A percentile compares a stretch with the other conserved stretches of the same genome.
Evolutionary conservation across 371 early-diverging fungal genomes (phyloP).

Genomic region (Actinomucor elegans): DNA sequence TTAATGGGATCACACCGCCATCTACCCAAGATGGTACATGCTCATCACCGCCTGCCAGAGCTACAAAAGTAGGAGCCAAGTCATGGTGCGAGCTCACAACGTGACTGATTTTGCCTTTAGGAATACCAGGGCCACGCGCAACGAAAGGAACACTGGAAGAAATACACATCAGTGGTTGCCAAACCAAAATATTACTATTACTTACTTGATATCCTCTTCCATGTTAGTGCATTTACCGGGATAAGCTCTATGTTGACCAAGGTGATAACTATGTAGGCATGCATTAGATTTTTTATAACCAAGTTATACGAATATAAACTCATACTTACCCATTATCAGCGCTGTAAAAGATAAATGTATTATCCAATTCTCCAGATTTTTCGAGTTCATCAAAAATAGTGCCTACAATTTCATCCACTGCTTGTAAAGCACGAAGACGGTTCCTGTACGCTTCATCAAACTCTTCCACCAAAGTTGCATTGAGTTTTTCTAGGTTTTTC

Average conservation of each 20-base stretch:
- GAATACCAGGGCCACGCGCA: conserved; percentile 64
- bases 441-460: conserved; percentile 58
- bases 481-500: conserved; percentile 43
- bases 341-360: conserved; percentile 66
- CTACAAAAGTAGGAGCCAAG: conserved; percentile 60
- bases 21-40: conserved; percentile 50
- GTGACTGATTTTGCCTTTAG: conserved; percentile 41
- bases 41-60: conserved; percentile 47
- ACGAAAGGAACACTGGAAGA: conserved; percentile 56
- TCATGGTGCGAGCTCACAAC: conserved; percentile 60
- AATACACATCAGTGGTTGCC: not conserved
- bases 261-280: conserved; percentile 43
- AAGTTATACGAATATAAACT: not conserved
- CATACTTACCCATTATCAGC: conserved; percentile 58
- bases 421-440: conserved; percentile 62
- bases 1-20: conserved; percentile 56
- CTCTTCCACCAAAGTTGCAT: conserved; percentile 33
- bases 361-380: conserved; percentile 54
- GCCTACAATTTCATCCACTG: conserved; percentile 66
- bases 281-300: not conserved
- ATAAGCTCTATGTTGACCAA: conserved; percentile 63
- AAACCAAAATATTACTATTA: not conserved
- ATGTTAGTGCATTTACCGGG: conserved; percentile 62
- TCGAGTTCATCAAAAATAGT: conserved; percentile 54
- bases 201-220: conserved; percentile 63